Evolutionary conservation across 1,139 yeast species (phyloP), one percentile per base, ranked within the genome.

Genomic region (Scheffersomyces cryptocercus): DNA sequence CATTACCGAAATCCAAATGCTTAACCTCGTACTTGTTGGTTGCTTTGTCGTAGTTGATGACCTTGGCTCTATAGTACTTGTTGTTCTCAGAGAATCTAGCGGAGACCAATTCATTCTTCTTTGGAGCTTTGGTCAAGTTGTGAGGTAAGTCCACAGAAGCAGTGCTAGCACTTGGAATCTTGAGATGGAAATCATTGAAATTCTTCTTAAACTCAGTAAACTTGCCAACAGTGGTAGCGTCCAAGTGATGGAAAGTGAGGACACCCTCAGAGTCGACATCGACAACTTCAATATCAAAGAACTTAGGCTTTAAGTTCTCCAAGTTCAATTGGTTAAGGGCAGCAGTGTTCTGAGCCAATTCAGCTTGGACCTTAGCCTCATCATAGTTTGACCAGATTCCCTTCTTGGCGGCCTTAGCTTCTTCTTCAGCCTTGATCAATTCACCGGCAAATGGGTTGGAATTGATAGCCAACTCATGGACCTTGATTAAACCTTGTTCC

Each of bases 351-450:
- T 61, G 64, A 15, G 58, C 61, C 26, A 59, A 59, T 35, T 58
- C 60, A 11, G 53, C 57, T 46, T 52, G 60, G 43, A 40, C 61
- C 49, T 50, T 49, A 15, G 66, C 67, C 20, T 75, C 73, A 47
- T 74, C 81, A 56, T 76, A 84, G 49, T 79, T 63, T 28, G 68
- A 65, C 96, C 96, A 88, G 4, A 88, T 46, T 2, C 95, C 95
- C 50, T 73, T 64, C 52, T 75, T 77, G 32, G 65, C 65, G 3
- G 59, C 56, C 59, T 77, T 77, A 3, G 96, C 96, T 4, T 59
- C 59, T 30, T 75, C 80, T 62, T 88, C 88, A 2, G 93, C 89
- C 34, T 73, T 79, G 37, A 69, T 63, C 37, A 88, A 70, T 39
- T 77, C 81, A 16, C 71, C 59, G 35, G 73, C 79, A 53, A 68